These are phyloP conservation scores for Botrytis aclada DNA, from an alignment of 2,329 filamentous ascomycete species.

Conservation along the genomic window DNA sequence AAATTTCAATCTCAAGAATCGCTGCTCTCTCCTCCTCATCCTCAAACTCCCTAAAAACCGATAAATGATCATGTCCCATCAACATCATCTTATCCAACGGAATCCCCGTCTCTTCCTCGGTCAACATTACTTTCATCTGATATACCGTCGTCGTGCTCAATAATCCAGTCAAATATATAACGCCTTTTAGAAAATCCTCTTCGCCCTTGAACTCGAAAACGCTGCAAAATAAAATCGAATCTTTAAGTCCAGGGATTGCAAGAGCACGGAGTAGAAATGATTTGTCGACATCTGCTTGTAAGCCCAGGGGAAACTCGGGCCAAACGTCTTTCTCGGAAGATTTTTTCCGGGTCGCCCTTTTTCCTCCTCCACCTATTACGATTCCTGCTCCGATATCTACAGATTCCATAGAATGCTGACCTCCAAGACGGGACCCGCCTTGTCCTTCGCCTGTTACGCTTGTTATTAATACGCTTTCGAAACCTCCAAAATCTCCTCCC, in stretches of 20 bases:
- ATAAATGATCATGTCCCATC: neutral
- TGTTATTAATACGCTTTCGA: neutral
- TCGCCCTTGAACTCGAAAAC: neutral
- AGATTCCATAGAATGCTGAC: neutral
- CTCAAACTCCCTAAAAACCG: neutral
- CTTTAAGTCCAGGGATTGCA: neutral
- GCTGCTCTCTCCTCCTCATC: neutral
- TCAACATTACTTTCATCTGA: neutral
- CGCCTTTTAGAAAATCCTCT: neutral
- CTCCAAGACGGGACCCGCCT: neutral
- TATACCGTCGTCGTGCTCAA: neutral
- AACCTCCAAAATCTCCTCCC: neutral
- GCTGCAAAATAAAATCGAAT: neutral
- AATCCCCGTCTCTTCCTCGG: neutral
- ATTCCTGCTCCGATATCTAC: neutral
- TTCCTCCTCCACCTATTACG: neutral
- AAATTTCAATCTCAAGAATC: neutral
- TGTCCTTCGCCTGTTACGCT: neutral
- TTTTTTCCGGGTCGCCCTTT: neutral
- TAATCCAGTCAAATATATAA: neutral
- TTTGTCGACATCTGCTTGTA: neutral
- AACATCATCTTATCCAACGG: neutral
- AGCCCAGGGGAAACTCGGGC: neutral
- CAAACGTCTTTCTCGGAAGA: neutral
- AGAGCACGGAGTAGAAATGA: neutral